Percentiles rank a stretch among this genome's conserved stretches.
Evolutionary conservation across 108 stramenopile genomes (phyloP).

Genomic region (Nannochloropsis salina): DNA sequence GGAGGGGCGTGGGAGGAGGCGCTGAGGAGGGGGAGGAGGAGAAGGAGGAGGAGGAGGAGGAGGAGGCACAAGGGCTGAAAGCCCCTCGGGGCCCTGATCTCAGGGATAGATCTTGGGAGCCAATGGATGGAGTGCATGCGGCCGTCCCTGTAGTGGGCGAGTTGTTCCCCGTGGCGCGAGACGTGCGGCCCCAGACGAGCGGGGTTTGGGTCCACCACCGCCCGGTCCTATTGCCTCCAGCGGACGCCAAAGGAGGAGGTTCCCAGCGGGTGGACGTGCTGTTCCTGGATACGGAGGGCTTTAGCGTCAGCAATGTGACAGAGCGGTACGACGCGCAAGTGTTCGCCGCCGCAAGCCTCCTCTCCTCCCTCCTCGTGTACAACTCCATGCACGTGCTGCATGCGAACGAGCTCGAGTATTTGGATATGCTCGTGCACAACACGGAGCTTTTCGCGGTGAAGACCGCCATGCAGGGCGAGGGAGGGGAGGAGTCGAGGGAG

Average conservation of each 20-base stretch:
- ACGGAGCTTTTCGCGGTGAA: constrained; percentile 30
- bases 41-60: neutral
- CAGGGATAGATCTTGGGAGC: too few relatives aligned
- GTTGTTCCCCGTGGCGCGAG: neutral
- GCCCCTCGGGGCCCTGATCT: too few relatives aligned
- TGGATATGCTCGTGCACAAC: constrained; percentile 36
- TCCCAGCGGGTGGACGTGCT: constrained; percentile 18
- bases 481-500: neutral
- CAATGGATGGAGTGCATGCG: too few relatives aligned
- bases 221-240: neutral
- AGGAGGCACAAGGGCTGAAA: neutral
- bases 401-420: constrained; percentile 29
- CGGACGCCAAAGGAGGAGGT: neutral
- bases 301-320: constrained; percentile 19
- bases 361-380: constrained; percentile 41
- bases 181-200: neutral
- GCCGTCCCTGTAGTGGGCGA: neutral
- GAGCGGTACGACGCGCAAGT: constrained; percentile 39
- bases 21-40: neutral
- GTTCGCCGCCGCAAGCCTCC: constrained; percentile 32
- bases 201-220: neutral
- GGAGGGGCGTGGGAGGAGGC: neutral
- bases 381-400: constrained; percentile 41
- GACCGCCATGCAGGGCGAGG: neutral
- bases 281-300: constrained; percentile 46